These are phyloP conservation scores for Gracilaria vermiculophylla DNA, from an alignment of 23 red algal genomes.

Conservation along the genomic window DNA sequence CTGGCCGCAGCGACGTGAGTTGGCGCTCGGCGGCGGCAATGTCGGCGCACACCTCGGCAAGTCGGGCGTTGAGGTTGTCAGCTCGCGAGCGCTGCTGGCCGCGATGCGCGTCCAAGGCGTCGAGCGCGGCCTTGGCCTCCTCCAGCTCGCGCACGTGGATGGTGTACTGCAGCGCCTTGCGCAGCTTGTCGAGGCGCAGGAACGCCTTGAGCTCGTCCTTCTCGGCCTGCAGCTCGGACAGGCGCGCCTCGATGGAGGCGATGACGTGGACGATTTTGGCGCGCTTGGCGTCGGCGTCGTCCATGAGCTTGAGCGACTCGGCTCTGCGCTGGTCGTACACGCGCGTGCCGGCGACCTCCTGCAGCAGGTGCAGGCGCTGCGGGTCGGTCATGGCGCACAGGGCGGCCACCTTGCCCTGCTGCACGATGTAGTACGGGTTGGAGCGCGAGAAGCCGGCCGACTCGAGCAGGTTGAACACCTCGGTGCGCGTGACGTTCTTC, in stretches of 20 bases:
- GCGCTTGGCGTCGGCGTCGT: constrained; percentile 80
- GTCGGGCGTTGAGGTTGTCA: constrained; percentile 44
- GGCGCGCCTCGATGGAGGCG: constrained; percentile 78
- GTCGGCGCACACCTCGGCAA: constrained; percentile 44
- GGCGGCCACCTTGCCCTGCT: constrained; percentile 96
- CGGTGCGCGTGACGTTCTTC: constrained; percentile 84
- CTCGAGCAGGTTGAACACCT: constrained; percentile 93
- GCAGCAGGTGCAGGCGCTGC: constrained; percentile 77
- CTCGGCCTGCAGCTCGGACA: constrained; percentile 84
- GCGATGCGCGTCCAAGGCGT: constrained; percentile 47
- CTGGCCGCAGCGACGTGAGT: neutral
- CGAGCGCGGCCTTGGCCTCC: constrained; percentile 75
- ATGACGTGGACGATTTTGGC: constrained; percentile 89
- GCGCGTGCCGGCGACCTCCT: constrained; percentile 95
- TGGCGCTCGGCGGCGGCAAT: constrained; percentile 41
- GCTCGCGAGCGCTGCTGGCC: constrained; percentile 63
- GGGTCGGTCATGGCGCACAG: constrained; percentile 90
- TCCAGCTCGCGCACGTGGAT: constrained; percentile 77
- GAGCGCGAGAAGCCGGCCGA: constrained; percentile 92
- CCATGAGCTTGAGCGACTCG: constrained; percentile 86
- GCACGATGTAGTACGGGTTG: constrained; percentile 99
- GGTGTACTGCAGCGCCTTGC: constrained; percentile 80
- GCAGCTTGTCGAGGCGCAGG: constrained; percentile 80
- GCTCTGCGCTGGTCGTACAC: constrained; percentile 87
- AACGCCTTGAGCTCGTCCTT: constrained; percentile 85